Evolutionary conservation across 441 rosid genomes (phyloP).

Genomic region (Sinapis alba): DNA sequence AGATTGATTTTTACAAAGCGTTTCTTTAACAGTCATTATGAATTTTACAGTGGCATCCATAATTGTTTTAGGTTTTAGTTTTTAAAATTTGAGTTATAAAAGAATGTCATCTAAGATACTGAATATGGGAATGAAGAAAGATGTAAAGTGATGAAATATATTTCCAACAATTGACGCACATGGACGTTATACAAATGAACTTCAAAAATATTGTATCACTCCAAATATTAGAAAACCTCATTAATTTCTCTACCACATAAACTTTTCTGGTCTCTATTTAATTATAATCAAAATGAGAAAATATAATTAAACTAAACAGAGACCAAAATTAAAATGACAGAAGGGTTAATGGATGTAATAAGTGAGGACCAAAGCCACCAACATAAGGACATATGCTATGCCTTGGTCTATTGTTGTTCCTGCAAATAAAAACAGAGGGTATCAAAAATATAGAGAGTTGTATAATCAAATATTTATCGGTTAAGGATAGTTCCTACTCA

Average conservation of each 20-base stretch:
- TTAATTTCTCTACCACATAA: constrained; percentile 22
- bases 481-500: not conserved
- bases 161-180: constrained; percentile 24
- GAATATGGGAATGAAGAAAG: not conserved
- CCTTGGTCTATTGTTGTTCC: constrained; percentile 76
- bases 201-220: constrained; percentile 7
- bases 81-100: not conserved
- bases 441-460: not conserved
- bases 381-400: constrained; percentile 47
- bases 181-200: constrained; percentile 21
- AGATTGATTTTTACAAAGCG: not conserved
- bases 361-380: constrained; percentile 50
- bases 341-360: constrained; percentile 55
- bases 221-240: constrained; percentile 33
- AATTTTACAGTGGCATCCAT: not conserved
- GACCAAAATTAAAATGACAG: constrained; percentile 19
- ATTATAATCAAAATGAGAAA: constrained; percentile 15
- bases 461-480: not conserved
- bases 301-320: constrained; percentile 31
- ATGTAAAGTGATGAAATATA: constrained; percentile 25
- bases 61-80: not conserved
- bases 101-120: not conserved
- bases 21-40: not conserved
- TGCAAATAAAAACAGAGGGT: constrained; percentile 20
- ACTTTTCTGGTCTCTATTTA: constrained; percentile 22